Evolutionary conservation across 1,284 basidiomycete species (phyloP), one percentile per base, ranked within the genome.

Genomic region (Cutaneotrichosporon dermatis): DNA sequence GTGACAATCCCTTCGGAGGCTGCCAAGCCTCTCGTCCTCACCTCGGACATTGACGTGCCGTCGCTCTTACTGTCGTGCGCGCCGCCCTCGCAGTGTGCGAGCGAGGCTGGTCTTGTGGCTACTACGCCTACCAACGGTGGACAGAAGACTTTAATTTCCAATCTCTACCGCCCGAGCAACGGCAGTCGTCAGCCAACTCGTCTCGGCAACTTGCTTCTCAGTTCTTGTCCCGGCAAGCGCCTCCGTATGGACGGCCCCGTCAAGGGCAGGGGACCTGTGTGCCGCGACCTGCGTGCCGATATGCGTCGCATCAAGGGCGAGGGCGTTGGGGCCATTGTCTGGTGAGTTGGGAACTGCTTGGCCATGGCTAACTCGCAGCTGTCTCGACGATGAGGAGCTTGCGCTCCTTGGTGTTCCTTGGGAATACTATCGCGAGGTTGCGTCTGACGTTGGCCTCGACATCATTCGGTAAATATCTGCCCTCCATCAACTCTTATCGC

Each of bases 211-310:
- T 76, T 99, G 40, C 83, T 89, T 50, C 78, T 99, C 36, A 92
- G 89, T 3, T 94, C 90, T 6, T 98, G 94, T 79, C 95, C 95
- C 0, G 95, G 95, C 7, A 99, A 98, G 78, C 93, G 97, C 82
- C 89, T 99, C 9, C 85, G 95, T 43, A 81, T 99, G 58, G 82
- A 82, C 58, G 91, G 91, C 1, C 89, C 89, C 13, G 84, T 87
- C 15, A 88, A 85, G 71, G 92, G 92, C 3, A 83, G 93, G 16
- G 84, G 85, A 37, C 86, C 88, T 0, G 89, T 99, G 36, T 92
- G 89, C 72, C 83, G 95, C 59, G 89, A 95, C 72, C 79, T 98
- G 0, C 79, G 81, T 10, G 80, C 83, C 13, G 95, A 99, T 77
- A 75, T 99, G 46, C 79, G 76, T 48, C 83, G 94, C 53, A 90